These are phyloP conservation scores for Daedaleopsis sinensis DNA, from an alignment of 768 basidiomycete genomes.

Conservation along the genomic window DNA sequence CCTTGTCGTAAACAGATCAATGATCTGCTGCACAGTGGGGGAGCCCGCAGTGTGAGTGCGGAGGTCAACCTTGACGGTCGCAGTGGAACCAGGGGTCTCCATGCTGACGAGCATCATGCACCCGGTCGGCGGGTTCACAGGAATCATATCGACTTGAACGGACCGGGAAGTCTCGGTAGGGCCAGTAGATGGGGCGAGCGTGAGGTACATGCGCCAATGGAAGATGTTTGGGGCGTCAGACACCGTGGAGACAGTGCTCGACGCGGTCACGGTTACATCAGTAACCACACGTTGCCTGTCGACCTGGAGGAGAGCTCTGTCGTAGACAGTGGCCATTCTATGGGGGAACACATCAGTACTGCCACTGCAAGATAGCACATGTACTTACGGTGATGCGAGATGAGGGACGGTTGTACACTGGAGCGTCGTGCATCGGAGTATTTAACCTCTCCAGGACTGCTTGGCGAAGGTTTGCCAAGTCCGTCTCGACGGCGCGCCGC, in stretches of 20 bases:
- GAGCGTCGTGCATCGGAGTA: neutral
- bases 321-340: neutral
- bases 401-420: neutral
- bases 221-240: slow-evolving; percentile 3
- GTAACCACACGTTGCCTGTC: neutral
- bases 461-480: neutral
- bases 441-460: neutral
- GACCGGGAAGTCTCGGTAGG: neutral
- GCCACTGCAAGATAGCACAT: neutral
- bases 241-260: neutral
- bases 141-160: slow-evolving; percentile 5
- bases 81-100: neutral
- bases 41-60: neutral
- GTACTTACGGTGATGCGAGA: neutral
- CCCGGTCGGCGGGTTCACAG: slow-evolving; percentile 4
- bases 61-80: slow-evolving; percentile 1
- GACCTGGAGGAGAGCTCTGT: neutral
- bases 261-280: neutral
- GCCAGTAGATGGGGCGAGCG: neutral
- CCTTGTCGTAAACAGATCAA: slow-evolving; percentile 1
- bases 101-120: neutral
- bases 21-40: slow-evolving; percentile 3
- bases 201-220: slow-evolving; percentile 2
- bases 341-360: neutral
- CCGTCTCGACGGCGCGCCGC: too few relatives aligned